phyloP scores from a whole-genome alignment of 352 stramenopile genomes.

The Phytophthora litchii region DNA sequence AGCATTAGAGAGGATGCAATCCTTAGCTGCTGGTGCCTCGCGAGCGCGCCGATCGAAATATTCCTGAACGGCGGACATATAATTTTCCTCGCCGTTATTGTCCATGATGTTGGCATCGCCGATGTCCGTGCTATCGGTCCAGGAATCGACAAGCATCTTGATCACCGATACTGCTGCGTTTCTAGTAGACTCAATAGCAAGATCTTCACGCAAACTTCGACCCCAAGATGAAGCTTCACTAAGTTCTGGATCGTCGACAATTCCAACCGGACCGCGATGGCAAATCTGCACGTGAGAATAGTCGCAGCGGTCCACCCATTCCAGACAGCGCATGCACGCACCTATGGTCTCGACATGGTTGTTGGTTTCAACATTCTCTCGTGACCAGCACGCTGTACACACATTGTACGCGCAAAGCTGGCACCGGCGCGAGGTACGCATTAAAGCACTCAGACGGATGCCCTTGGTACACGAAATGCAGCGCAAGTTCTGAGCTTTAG shows the following conservation, averaged over 20 bases:
- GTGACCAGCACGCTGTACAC: conserved; percentile 46
- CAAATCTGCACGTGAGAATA: conserved; percentile 37
- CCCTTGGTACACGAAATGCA: conserved; percentile 58
- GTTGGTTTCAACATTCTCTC: conserved; percentile 48
- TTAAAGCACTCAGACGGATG: conserved; percentile 36
- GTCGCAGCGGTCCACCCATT: conserved; percentile 49
- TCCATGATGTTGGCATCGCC: conserved; percentile 12
- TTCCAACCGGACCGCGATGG: conserved; percentile 17
- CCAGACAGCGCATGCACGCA: conserved; percentile 50
- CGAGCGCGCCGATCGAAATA: conserved; percentile 39
- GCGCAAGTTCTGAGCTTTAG: conserved; percentile 33
- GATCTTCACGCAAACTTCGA: conserved; percentile 28
- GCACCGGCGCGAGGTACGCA: conserved; percentile 32
- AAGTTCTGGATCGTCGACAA: conserved; percentile 32
- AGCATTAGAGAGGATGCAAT: conserved; percentile 50
- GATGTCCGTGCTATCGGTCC: conserved; percentile 6
- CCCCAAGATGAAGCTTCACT: conserved; percentile 5
- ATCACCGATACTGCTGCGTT: conserved; percentile 44
- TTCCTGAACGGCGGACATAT: conserved; percentile 40
- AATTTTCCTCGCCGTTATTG: conserved; percentile 17
- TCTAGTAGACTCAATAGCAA: conserved; percentile 32
- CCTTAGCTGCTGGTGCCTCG: conserved; percentile 22
- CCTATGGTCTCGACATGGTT: conserved; percentile 37
- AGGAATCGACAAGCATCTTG: conserved; percentile 33
- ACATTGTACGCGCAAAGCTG: conserved; percentile 57